Conservation (phyloP, 805 yeast genomes). For the Cyberlindnera veronae region DNA sequence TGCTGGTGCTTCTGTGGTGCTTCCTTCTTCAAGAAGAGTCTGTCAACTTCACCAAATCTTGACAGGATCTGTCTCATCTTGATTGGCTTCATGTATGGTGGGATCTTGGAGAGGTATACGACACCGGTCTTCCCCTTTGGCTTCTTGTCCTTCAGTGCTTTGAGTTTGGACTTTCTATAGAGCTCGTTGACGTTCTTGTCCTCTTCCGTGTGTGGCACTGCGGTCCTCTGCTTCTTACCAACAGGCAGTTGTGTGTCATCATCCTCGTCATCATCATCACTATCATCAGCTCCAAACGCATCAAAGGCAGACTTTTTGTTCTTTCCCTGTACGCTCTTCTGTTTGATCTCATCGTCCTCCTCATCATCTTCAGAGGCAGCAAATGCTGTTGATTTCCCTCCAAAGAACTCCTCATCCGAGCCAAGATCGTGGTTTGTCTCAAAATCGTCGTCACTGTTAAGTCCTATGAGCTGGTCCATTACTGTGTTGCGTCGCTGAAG, state of each 20-base stretch:
- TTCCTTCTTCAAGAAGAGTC: constrained; percentile 86
- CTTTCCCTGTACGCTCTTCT: constrained; percentile 16
- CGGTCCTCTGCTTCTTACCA: constrained; percentile 5
- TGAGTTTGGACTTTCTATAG: constrained; percentile 54
- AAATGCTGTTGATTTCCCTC: constrained; percentile 1
- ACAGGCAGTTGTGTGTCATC: not conserved
- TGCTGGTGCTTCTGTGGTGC: constrained; percentile 57
- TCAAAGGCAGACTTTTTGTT: constrained; percentile 16
- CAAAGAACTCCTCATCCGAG: constrained; percentile 27
- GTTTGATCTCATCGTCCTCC: constrained; percentile 8
- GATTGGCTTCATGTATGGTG: constrained; percentile 96
- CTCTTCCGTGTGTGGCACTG: constrained; percentile 19
- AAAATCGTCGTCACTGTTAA: constrained; percentile 14
- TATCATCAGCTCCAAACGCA: constrained; percentile 24
- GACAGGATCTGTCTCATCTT: constrained; percentile 78
- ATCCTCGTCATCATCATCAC: constrained; percentile 14
- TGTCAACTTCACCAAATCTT: constrained; percentile 83
- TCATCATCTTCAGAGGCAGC: constrained; percentile 21
- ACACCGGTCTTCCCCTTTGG: constrained; percentile 77
- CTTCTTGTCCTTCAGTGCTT: constrained; percentile 53
- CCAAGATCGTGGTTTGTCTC: constrained; percentile 16
- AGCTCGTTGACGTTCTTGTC: constrained; percentile 35
- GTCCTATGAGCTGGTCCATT: constrained; percentile 23
- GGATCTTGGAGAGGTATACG: constrained; percentile 84
- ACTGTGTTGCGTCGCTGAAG: no score